A percentile compares a stretch with the other conserved stretches of the same genome.
phyloP scores from a whole-genome alignment of 2,329 filamentous ascomycete species.

The Karstenula rhodostoma region DNA sequence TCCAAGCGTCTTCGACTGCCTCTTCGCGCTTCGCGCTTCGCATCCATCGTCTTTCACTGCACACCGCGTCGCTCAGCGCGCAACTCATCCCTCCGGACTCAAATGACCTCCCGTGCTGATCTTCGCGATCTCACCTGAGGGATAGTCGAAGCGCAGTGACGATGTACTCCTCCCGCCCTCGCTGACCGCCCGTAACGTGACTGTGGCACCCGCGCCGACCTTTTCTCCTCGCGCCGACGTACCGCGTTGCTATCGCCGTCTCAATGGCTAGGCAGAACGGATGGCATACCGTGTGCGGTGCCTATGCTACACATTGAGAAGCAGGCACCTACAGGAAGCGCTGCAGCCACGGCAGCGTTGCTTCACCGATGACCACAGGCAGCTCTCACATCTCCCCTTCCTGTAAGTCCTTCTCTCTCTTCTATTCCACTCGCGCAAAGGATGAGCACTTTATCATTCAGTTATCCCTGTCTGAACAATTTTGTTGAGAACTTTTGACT shows the following conservation, averaged over 20 bases:
- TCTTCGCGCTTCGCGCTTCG: background rate
- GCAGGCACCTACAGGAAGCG: background rate
- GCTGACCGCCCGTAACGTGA: background rate
- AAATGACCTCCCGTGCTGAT: too few relatives aligned
- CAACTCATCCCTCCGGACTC: background rate
- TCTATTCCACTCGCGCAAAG: conserved; percentile 50
- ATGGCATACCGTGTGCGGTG: background rate
- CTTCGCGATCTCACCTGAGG: too few relatives aligned
- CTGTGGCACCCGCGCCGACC: background rate
- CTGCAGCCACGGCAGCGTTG: background rate
- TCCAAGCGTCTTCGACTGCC: background rate
- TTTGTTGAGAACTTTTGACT: conserved; percentile 80
- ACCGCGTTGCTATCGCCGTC: background rate
- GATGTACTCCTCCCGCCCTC: background rate
- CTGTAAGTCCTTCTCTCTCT: conserved; percentile 69
- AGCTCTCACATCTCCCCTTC: conserved; percentile 98
- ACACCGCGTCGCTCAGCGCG: background rate
- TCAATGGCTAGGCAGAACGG: background rate
- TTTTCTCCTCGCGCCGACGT: background rate
- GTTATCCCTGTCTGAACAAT: conserved; percentile 86
- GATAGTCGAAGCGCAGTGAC: background rate
- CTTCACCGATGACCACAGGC: conserved; percentile 67
- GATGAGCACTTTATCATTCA: conserved; percentile 76
- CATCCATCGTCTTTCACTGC: background rate
- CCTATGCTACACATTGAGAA: background rate